phyloP scores from a whole-genome alignment of 2,329 filamentous ascomycete species.

The Emericellopsis cladophorae region DNA sequence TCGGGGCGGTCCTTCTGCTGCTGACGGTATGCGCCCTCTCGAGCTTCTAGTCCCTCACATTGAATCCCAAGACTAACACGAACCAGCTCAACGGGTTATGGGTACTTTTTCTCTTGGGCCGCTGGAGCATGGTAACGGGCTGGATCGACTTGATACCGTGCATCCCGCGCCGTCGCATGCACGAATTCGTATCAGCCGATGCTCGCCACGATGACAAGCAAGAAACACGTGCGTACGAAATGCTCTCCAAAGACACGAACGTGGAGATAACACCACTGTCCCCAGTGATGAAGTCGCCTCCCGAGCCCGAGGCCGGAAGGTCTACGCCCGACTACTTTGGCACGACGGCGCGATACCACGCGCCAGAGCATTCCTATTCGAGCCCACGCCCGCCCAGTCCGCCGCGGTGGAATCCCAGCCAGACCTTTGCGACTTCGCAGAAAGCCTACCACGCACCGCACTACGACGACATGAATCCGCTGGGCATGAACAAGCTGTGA shows the following conservation, averaged over 20 bases:
- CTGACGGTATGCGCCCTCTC: conserved; percentile 43
- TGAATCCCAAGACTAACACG: conserved; percentile 10
- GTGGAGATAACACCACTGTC: conserved; percentile 38
- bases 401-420: conserved; percentile 27
- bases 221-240: conserved; percentile 64
- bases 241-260: conserved; percentile 52
- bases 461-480: conserved; percentile 33
- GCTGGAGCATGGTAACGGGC: conserved; percentile 72
- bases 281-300: conserved; percentile 22
- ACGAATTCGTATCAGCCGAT: conserved; percentile 84
- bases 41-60: neutral
- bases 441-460: conserved; percentile 7
- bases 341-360: conserved; percentile 38
- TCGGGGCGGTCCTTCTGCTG: conserved; percentile 71
- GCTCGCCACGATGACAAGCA: conserved; percentile 50
- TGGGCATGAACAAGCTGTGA: conserved; percentile 35
- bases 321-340: conserved; percentile 44
- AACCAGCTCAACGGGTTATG: conserved; percentile 69
- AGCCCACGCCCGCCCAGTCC: conserved; percentile 35
- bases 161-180: conserved; percentile 38
- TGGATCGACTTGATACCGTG: conserved; percentile 58
- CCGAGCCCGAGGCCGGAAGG: conserved; percentile 18
- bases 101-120: conserved; percentile 68
- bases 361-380: conserved; percentile 42
- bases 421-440: conserved; percentile 20